These are phyloP conservation scores for Tolypocladium sp. DNA, from an alignment of 2,329 filamentous ascomycete genomes.

Conservation along the genomic window DNA sequence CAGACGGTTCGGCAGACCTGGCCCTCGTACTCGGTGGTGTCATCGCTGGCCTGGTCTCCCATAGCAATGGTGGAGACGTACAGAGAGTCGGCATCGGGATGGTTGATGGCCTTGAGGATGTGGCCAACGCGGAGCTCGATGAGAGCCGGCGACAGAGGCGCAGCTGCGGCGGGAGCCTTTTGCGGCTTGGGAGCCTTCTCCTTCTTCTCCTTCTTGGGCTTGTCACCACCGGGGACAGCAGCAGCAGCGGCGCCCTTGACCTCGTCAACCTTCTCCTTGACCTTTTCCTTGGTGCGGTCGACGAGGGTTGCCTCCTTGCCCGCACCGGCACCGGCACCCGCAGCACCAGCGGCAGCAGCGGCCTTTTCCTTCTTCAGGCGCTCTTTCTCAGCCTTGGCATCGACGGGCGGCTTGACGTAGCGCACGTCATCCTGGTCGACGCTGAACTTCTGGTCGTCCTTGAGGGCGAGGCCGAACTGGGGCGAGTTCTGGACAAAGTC, in stretches of 20 bases:
- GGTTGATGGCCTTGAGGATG: constrained; percentile 90
- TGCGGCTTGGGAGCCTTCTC: constrained; percentile 73
- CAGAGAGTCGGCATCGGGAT: constrained; percentile 93
- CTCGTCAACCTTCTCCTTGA: constrained; percentile 41
- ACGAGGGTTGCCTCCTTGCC: constrained; percentile 34
- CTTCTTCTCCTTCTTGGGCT: constrained; percentile 79
- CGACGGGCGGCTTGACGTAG: constrained; percentile 80
- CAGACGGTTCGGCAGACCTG: constrained; percentile 91
- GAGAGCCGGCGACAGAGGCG: constrained; percentile 70
- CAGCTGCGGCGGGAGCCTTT: constrained; percentile 57
- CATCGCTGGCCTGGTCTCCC: constrained; percentile 80
- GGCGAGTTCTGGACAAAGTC: constrained; percentile 92
- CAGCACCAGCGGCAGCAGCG: constrained; percentile 49
- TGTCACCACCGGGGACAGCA: constrained; percentile 23
- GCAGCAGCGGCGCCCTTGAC: constrained; percentile 27
- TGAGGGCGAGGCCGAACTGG: constrained; percentile 61
- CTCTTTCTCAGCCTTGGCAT: constrained; percentile 94
- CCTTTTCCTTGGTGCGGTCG: constrained; percentile 53
- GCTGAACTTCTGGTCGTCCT: constrained; percentile 63
- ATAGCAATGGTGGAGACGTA: constrained; percentile 94
- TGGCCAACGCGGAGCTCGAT: constrained; percentile 96
- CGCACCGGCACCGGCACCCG: constrained; percentile 27
- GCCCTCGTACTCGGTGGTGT: constrained; percentile 85
- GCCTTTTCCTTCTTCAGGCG: constrained; percentile 94
- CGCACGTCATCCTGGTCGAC: constrained; percentile 74